Base-by-base conservation (phyloP, 129 eudicot species). In the Pulicaria dysenterica region DNA sequence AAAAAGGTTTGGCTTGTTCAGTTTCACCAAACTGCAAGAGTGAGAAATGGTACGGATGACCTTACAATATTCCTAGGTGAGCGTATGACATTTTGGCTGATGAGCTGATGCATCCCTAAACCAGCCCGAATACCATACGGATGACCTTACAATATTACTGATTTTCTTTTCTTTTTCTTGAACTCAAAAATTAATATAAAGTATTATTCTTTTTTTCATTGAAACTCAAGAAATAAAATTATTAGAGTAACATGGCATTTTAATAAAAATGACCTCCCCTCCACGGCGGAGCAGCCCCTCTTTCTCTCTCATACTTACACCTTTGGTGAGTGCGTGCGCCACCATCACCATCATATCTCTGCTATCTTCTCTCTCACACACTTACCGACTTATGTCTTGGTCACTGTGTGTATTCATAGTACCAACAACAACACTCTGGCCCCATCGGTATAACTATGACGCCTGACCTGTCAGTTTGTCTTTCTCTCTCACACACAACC, bases 401-500 rank as follows among this genome's bases (percentile, higher is more conserved):
- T 24, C 55, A 41, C 66, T 55, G n/a, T 43, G 66, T 68, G 53
- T 70, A 7, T 11, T 37, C 54, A 55, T 70, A n/a, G 53, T 70
- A 16, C 56, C 78, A 63, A 64, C 63, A 51, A 48, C 49, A 62
- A 61, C 17, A 5, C 7, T 6, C 42, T 64, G 60, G 65, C 43
- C 62, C 78, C 78, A 49, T 47, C 19, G 2, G 19, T 24, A 55
- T 40, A 73, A 73, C 55, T 24, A 8, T 10, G 10, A 55, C 59
- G n/a, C 46, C 62, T 57, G 68, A 76, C 67, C 73, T 75, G 66
- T 75, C 80, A 62, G 71, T 66, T 17, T 7, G 34, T 55, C 39
- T 58, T 14, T 58, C 67, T 64, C 67, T 75, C 74, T 15, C 80
- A 45, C 74, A 67, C 68, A 67, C 74, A 66, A 75, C 72, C 57